phyloP scores from a whole-genome alignment of 352 stramenopile genomes.

The Albugo laibachii region DNA sequence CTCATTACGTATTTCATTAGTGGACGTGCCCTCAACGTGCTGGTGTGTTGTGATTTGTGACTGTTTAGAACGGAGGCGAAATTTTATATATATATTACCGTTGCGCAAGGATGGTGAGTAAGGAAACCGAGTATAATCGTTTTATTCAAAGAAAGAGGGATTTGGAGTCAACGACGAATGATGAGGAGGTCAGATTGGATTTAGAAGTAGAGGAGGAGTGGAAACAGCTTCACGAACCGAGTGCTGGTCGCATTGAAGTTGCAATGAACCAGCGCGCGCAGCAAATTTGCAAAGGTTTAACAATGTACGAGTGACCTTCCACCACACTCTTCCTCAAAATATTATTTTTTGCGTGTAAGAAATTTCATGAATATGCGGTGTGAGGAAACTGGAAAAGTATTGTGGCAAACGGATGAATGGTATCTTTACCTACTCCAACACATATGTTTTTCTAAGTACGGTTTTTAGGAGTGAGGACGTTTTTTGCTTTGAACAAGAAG shows the following conservation, averaged over 20 bases:
- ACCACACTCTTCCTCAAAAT: neutral
- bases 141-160: too few relatives aligned
- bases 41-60: too few relatives aligned
- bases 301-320: constrained; percentile 21
- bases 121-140: too few relatives aligned
- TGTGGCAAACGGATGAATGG: constrained; percentile 76
- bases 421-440: constrained; percentile 1
- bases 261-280: constrained; percentile 38
- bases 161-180: constrained; percentile 8
- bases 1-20: too few relatives aligned
- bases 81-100: too few relatives aligned
- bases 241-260: constrained; percentile 39
- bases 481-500: constrained; percentile 52
- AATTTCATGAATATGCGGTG: constrained; percentile 83
- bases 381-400: constrained; percentile 45
- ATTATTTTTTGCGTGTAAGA: constrained; percentile 11
- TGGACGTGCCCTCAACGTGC: too few relatives aligned
- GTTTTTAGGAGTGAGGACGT: constrained; percentile 35
- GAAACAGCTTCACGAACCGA: constrained; percentile 51
- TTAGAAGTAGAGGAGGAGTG: constrained; percentile 68
- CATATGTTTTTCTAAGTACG: neutral
- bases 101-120: too few relatives aligned
- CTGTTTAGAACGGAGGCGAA: too few relatives aligned
- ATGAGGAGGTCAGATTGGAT: constrained; percentile 53
- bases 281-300: constrained; percentile 48